Percentiles rank a stretch among this genome's conserved stretches.
phyloP scores from a whole-genome alignment of 2,329 filamentous ascomycete species.

The Fusarium ambrosium region DNA sequence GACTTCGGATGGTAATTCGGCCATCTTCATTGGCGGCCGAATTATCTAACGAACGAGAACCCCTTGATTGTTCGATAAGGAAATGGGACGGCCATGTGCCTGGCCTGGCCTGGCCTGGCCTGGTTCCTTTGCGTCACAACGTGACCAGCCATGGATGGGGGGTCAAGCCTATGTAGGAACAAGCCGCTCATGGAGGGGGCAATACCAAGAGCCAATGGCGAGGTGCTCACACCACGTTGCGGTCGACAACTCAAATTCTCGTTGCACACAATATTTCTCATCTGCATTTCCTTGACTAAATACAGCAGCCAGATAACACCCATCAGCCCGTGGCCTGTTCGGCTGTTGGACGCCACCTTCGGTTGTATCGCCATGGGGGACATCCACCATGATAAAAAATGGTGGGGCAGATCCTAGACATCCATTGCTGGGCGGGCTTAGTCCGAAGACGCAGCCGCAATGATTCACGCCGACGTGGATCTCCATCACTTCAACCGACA shows the following conservation, averaged over 20 bases:
- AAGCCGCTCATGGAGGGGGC: background rate
- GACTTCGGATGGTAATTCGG: conserved; percentile 47
- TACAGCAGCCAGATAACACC: conserved; percentile 1
- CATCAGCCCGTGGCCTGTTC: conserved; percentile 1
- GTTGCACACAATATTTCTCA: background rate
- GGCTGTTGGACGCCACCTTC: conserved; percentile 1
- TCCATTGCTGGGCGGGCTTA: background rate
- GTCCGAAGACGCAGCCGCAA: conserved; percentile 35
- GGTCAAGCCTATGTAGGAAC: background rate
- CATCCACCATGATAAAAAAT: conserved; percentile 14
- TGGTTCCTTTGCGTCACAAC: conserved; percentile 24
- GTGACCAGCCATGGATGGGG: conserved; percentile 2
- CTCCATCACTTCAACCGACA: conserved; percentile 9
- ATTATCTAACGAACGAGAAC: conserved; percentile 13
- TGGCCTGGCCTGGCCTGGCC: background rate
- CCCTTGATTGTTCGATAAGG: conserved; percentile 39
- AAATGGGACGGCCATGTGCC: conserved; percentile 27
- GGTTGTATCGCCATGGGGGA: background rate
- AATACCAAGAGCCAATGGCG: background rate
- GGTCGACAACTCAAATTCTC: background rate
- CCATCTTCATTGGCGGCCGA: conserved; percentile 40
- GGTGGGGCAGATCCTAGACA: conserved; percentile 24
- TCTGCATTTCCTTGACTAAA: background rate
- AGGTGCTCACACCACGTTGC: background rate
- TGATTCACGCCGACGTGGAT: conserved; percentile 34